These are phyloP conservation scores for Zizania latifolia DNA, from an alignment of 176 grass and related monocot genomes.

Conservation along the genomic window DNA sequence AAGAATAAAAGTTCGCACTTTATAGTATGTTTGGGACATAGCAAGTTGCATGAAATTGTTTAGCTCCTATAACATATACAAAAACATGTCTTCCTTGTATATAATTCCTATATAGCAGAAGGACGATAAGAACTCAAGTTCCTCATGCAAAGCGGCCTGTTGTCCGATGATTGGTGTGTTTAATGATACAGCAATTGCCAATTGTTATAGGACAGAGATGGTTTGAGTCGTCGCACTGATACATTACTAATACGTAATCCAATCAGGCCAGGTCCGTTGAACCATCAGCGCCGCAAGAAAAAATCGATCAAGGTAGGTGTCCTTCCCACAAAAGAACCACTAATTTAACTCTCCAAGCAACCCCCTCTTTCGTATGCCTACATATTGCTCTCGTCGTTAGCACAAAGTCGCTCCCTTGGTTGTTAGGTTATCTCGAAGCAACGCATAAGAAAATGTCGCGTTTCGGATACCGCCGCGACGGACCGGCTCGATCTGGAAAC, in stretches of 20 bases:
- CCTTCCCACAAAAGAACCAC: background rate
- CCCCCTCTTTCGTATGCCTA: too few relatives aligned
- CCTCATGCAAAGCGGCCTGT: background rate
- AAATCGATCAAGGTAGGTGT: background rate
- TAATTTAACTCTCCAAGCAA: background rate
- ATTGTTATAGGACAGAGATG: background rate
- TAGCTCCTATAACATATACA: too few relatives aligned
- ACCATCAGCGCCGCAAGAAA: background rate
- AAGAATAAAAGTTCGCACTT: too few relatives aligned
- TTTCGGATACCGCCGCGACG: background rate
- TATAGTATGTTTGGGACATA: too few relatives aligned
- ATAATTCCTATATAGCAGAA: too few relatives aligned
- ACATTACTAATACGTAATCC: background rate
- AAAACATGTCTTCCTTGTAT: too few relatives aligned
- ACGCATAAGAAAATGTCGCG: background rate
- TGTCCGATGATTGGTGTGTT: background rate
- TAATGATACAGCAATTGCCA: background rate
- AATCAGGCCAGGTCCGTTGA: background rate
- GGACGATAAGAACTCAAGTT: background rate
- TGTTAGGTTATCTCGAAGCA: background rate
- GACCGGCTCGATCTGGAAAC: background rate
- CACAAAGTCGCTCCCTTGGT: background rate
- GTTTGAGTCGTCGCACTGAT: background rate
- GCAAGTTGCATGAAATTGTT: too few relatives aligned
- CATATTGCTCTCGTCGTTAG: background rate